Percentiles rank a stretch among this genome's conserved stretches.
Conservation (phyloP, 106 monocot genomes). For the Xerophyta viscosa region DNA sequence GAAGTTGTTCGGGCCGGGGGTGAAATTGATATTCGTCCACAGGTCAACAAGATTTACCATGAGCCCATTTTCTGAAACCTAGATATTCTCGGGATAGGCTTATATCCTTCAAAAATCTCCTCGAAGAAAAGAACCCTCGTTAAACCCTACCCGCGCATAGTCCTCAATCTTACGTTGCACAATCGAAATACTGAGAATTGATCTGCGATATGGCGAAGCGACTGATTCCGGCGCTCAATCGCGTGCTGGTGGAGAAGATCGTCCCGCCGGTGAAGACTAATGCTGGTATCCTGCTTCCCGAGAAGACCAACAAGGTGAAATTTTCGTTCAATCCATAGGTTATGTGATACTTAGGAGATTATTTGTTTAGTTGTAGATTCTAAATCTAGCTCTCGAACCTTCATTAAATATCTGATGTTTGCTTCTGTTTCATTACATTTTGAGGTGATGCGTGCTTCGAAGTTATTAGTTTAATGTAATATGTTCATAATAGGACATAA, state of each 20-base stretch:
- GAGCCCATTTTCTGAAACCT: too few species aligned
- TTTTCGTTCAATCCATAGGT: neutral
- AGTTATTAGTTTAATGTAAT: too few species aligned
- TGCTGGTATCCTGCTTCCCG: constrained; percentile 35
- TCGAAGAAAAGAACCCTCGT: neutral
- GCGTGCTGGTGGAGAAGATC: constrained; percentile 37
- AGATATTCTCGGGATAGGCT: too few species aligned
- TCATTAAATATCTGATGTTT: too few species aligned
- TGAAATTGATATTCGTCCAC: too few species aligned
- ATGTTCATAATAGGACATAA: too few species aligned
- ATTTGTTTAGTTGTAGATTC: neutral
- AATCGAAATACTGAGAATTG: neutral
- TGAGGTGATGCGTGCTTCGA: too few species aligned
- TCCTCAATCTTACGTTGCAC: neutral
- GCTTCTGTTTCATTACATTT: too few species aligned
- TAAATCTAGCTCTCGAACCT: too few species aligned
- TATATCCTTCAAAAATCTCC: too few species aligned
- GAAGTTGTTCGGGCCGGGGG: too few species aligned
- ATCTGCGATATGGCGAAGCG: constrained; percentile 21
- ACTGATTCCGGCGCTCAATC: constrained; percentile 22
- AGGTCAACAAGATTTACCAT: too few species aligned
- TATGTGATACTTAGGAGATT: neutral
- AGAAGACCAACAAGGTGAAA: constrained; percentile 29
- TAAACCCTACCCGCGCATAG: neutral
- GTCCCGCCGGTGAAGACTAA: constrained; percentile 33